Evolutionary conservation across 148 eudicot genomes (phyloP), one percentile per base, ranked within the genome.

Genomic region (Agrostemma githago): DNA sequence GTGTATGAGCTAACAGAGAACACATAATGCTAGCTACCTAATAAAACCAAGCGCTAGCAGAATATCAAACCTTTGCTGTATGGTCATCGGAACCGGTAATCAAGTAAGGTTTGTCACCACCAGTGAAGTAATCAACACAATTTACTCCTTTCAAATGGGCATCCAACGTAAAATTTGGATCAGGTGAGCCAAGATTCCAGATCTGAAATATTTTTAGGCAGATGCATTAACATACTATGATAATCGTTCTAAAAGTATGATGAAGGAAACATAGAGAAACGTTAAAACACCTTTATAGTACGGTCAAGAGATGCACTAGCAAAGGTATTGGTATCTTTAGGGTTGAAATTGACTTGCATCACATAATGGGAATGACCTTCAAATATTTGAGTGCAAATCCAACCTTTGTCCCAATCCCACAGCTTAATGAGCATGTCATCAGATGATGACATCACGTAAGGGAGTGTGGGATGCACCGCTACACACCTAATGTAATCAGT

Each of bases 371-470:
- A 87, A 79, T 93, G 98, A 62, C 98, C 96, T 89, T 93, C 96
- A 80, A 93, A 93, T 46, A 89, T 86, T 77, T 92, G 98, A 78
- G 91, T 88, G 78, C 98, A 94, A 40, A 80, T 67, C 95, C 93
- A 94, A 62, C 91, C 95, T 74, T 94, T 94, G 63, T 94, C 98
- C 98, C 97, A 91, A 79, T 91, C 98, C 98, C 98, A 94, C 16
- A 94, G 93, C 92, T 94, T 91, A 71, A 94, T 94, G 80, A 94
- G 97, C 97, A 91, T 89, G 84, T 94, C 98, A 83, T 94, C 98
- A 58, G 98, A 89, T 78, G 98, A 91, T 70, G 98, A 94, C 80
- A 94, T 76, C 78, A 94, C 90, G 74, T 87, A 91, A 8, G 98
- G 98, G 71, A 91, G 97, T 62, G 92, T 89, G 61, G 98, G 97